Percentiles rank a stretch among this genome's conserved stretches.
Evolutionary conservation across 1,284 basidiomycete genomes (phyloP).

Genomic region (Marasmius fiardii): DNA sequence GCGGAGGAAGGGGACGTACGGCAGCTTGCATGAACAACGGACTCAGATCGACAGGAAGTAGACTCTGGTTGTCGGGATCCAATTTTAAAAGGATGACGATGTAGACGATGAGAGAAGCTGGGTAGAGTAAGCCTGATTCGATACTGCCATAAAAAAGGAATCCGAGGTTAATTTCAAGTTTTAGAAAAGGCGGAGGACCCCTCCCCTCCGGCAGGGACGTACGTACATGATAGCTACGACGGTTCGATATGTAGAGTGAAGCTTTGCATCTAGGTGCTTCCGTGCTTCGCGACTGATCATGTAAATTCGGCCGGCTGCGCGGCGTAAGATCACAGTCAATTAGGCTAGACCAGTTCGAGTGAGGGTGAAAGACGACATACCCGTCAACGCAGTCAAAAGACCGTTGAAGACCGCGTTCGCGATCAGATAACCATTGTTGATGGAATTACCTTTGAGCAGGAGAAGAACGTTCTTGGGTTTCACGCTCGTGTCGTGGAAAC

Average conservation of each 20-base stretch:
- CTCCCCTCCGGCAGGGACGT: no score
- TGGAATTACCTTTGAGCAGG: background rate
- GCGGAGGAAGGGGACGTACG: background rate
- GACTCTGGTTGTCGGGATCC: slow-evolving; percentile 2
- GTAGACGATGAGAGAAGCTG: background rate
- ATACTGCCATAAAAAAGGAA: background rate
- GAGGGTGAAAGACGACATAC: background rate
- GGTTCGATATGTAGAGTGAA: background rate
- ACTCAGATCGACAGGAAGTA: slow-evolving; percentile 3
- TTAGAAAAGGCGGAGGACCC: background rate
- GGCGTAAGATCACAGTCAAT: background rate
- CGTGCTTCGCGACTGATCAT: background rate
- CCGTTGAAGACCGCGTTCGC: slow-evolving; percentile 1
- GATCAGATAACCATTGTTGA: slow-evolving; percentile 4
- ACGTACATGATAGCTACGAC: slow-evolving; percentile 3
- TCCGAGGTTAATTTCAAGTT: background rate
- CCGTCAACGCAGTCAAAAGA: slow-evolving; percentile 1
- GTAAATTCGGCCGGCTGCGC: slow-evolving; percentile 4
- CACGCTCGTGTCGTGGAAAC: background rate
- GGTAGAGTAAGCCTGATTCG: slow-evolving; percentile 1
- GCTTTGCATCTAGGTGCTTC: background rate
- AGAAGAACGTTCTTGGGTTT: background rate
- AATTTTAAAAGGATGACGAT: background rate
- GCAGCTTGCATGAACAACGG: slow-evolving; percentile 6
- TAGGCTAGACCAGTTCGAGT: background rate